Conservation (phyloP, 257 asterid genomes). For the Solanum bukasovii region DNA sequence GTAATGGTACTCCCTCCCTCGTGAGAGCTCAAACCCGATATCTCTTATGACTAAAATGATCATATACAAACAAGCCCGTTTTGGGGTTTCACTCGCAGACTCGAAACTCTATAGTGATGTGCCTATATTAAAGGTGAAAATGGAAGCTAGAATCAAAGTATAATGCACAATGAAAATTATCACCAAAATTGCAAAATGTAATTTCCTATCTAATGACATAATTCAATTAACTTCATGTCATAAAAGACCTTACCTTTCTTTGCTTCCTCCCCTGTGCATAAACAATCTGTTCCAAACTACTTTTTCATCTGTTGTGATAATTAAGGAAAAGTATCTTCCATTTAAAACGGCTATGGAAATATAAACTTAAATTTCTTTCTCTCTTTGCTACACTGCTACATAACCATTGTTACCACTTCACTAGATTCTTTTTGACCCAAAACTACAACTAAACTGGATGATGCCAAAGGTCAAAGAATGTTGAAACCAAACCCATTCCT, state of each 20-base stretch:
- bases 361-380: background rate
- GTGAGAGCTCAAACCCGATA: background rate
- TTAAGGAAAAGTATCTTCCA: background rate
- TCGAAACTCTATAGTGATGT: background rate
- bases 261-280: background rate
- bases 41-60: background rate
- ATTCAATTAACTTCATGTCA: background rate
- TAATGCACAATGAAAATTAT: background rate
- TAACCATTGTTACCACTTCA: background rate
- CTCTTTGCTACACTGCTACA: background rate
- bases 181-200: background rate
- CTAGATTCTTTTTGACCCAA: background rate
- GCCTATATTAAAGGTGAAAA: background rate
- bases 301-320: conserved; percentile 4
- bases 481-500: conserved; percentile 6
- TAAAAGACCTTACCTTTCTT: background rate
- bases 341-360: background rate
- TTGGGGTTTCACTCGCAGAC: background rate
- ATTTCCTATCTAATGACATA: no score
- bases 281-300: background rate
- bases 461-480: conserved; percentile 33
- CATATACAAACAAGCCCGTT: background rate
- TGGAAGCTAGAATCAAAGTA: background rate
- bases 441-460: conserved; percentile 10
- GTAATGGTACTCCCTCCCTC: background rate